phyloP scores from a whole-genome alignment of 2,329 filamentous ascomycete species.

The Aspergillus sp. region DNA sequence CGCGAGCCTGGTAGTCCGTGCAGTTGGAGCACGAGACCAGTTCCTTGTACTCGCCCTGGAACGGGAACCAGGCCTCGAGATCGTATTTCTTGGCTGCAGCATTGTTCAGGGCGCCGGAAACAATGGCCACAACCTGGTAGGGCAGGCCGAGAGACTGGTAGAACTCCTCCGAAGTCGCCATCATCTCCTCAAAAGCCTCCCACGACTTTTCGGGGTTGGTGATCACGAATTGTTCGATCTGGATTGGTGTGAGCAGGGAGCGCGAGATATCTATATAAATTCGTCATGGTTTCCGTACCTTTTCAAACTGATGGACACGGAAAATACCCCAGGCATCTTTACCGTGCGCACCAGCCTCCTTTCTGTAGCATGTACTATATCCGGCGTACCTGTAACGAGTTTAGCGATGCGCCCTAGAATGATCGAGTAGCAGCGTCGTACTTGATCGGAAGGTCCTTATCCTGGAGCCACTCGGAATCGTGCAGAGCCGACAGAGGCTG shows the following conservation, averaged over 20 bases:
- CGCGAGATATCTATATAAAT: neutral
- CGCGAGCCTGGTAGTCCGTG: constrained; percentile 93
- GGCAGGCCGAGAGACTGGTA: constrained; percentile 87
- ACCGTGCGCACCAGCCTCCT: constrained; percentile 88
- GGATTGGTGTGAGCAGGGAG: constrained; percentile 12
- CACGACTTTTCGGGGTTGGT: constrained; percentile 88
- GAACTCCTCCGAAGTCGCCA: constrained; percentile 85
- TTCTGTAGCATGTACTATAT: constrained; percentile 92
- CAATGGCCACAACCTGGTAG: constrained; percentile 89
- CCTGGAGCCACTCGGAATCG: constrained; percentile 87
- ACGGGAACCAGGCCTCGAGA: constrained; percentile 94
- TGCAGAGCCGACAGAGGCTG: constrained; percentile 93
- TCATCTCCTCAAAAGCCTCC: constrained; percentile 94
- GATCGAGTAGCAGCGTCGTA: constrained; percentile 33
- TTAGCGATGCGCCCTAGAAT: constrained; percentile 10
- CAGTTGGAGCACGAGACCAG: constrained; percentile 97
- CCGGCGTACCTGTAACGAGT: constrained; percentile 64
- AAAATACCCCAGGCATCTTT: constrained; percentile 98
- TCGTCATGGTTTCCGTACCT: constrained; percentile 49
- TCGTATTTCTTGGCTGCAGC: constrained; percentile 91
- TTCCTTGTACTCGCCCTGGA: constrained; percentile 97
- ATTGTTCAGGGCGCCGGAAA: constrained; percentile 93
- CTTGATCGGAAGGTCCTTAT: constrained; percentile 84
- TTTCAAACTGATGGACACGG: constrained; percentile 97
- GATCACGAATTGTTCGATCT: constrained; percentile 75